Base-by-base conservation (phyloP, 2,329 filamentous ascomycete species). In the Monosporascus sp. region DNA sequence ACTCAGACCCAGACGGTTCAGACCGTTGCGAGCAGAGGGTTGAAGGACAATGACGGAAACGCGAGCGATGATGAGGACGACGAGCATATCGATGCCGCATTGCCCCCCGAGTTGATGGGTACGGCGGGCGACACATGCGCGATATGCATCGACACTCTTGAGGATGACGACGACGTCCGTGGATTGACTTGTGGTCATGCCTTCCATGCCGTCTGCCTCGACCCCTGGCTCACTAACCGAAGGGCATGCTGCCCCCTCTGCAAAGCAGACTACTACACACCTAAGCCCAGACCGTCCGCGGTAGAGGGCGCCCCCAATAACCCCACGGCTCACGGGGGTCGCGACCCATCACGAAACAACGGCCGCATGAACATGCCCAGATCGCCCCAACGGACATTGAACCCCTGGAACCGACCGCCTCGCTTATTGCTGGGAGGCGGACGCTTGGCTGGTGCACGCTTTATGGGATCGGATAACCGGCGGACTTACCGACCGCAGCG, bases 261-360 rank as follows among this genome's bases (percentile, higher is more conserved):
- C 78, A 99, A 99, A 74, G 90, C 93, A 41, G 94, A 99, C 68
- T 99, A 97, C 71, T 97, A 96, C 70, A 87, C 91, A 3, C 93
- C 94, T 0, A 97, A 97, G 73, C 90, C 91, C 49, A 88, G 91
- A 17, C 78, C 88, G 3, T 67, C 70, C 9, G 70, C 74, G 11
- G 70, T 74, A 16, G 75, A 77, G 37, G 71, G 72, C 24, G 72
- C 71, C 37, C 57, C 66, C 14, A 67, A 68, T 14, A 65, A 62
- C 50, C 52, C 67, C 55, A 55, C 65, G 61, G 52, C 66, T 53
- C 24, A 59, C 62, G 44, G 58, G 53, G 35, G 58, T 53, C 41
- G 62, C 59, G 63, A 66, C 55, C 54, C 66, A 56, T 58, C 72
- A 38, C 71, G 73, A 37, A 71, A 67, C 49, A 74, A 74, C 48